phyloP scores from a whole-genome alignment of 176 grass and related monocot genomes.

The Ensete glaucum region DNA sequence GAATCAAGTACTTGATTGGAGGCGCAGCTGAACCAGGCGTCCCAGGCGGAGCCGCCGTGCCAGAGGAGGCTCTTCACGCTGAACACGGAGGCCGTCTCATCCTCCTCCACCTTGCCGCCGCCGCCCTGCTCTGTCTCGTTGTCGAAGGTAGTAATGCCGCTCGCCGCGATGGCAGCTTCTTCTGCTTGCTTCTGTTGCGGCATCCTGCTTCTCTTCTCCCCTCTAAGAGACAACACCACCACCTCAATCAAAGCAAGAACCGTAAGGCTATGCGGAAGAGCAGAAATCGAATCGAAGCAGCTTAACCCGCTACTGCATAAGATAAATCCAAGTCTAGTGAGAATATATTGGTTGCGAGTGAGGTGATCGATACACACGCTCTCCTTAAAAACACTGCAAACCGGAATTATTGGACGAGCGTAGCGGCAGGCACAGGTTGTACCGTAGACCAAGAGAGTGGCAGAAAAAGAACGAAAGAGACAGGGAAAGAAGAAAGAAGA shows the following conservation, averaged over 20 bases:
- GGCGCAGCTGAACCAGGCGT: constrained; percentile 13
- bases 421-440: background rate
- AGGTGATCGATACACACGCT: background rate
- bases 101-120: background rate
- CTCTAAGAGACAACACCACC: background rate
- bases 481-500: background rate
- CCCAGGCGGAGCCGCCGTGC: background rate
- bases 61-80: constrained; percentile 41
- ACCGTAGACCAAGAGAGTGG: constrained; percentile 1
- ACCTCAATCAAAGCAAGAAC: background rate
- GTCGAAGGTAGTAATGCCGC: background rate
- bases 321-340: background rate
- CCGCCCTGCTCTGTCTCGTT: background rate
- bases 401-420: background rate
- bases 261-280: background rate
- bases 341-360: background rate
- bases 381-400: constrained; percentile 5
- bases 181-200: background rate
- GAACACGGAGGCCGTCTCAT: constrained; percentile 1
- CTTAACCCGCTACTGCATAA: too few species aligned
- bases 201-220: background rate
- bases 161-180: background rate
- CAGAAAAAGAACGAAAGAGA: background rate
- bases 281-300: background rate
- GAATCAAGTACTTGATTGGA: constrained; percentile 7